These are phyloP conservation scores for Beta lomatogona DNA, from an alignment of 179 eudicot genomes.

Conservation along the genomic window DNA sequence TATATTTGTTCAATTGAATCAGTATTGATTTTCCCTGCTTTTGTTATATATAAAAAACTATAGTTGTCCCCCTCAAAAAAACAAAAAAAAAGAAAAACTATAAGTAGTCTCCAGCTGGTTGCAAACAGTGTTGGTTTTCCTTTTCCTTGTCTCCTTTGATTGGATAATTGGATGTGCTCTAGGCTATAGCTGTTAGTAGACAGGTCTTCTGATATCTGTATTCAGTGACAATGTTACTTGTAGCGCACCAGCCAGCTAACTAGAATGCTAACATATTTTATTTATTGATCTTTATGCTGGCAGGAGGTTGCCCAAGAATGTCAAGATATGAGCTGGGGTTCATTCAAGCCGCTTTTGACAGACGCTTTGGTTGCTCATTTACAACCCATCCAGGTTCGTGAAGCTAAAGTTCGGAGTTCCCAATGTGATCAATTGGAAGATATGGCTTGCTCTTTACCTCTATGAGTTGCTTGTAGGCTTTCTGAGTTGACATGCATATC, in stretches of 20 bases:
- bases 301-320: slow-evolving; percentile 94
- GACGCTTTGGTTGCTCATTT: slow-evolving; percentile 91
- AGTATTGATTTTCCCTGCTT: no score
- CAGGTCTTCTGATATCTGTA: not conserved
- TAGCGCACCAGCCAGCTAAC: slow-evolving; percentile 10
- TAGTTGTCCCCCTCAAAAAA: no score
- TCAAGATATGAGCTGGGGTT: slow-evolving; percentile 88
- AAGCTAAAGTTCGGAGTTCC: not conserved
- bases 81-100: no score
- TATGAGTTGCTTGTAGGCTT: not conserved
- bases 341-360: slow-evolving; percentile 70
- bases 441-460: not conserved
- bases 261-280: not conserved
- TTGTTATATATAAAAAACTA: no score
- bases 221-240: not conserved
- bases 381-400: slow-evolving; percentile 82
- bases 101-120: no score
- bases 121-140: not conserved
- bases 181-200: not conserved
- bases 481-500: not conserved
- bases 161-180: slow-evolving; percentile 13
- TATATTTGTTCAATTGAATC: no score
- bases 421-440: not conserved
- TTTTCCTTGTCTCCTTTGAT: not conserved
- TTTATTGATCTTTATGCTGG: not conserved